Base-by-base conservation (phyloP, 805 yeast genomes). In the Tetrapisispora fleetii region DNA sequence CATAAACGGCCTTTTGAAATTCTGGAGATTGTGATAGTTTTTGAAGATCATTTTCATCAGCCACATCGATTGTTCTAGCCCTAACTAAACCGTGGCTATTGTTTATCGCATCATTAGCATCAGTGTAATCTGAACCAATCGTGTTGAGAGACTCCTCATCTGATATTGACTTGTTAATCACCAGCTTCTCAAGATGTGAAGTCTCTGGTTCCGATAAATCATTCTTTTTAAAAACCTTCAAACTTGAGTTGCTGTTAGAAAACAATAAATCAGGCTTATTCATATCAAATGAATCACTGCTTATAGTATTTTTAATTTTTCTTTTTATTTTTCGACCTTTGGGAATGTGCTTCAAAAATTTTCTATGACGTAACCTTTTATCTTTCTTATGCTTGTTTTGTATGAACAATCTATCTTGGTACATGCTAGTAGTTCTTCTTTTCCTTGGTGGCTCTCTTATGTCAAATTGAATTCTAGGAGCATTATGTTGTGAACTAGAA, bases 41-140 rank as follows among this genome's bases (percentile, higher is more conserved):
- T 19, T 56, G 47, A 21, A 59, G 32, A 28, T 53, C 54, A 35
- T 43, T 57, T 46, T 54, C 62, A 47, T 49, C 52, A 19, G 57
- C 56, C 16, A 67, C 64, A 48, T 77, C 81, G 41, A 75, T 57
- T 0, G 82, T 77, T 51, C 71, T 74, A 13, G 80, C 70, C 52
- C 80, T 39, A 64, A 50, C 74, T 72, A 30, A 58, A 55, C 9
- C 2, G 36, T 28, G 24, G 3, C 4, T n/a, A n/a, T 9, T 17
- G 3, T 28, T 21, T 3, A 3, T 40, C 4, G 10, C 7, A 28
- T n/a, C n/a, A 40, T 28, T 21, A 13, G 6, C 43, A 28, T 17
- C 16, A 27, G 4, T 28, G 62, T 22, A 24, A 72, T 62, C 13
- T 18, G 24, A 16, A 4, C 10, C 14, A 13, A 14, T 3, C 2